These are phyloP conservation scores for Trypanosoma scelopori DNA, from an alignment of 208 protist species.

Conservation along the genomic window DNA sequence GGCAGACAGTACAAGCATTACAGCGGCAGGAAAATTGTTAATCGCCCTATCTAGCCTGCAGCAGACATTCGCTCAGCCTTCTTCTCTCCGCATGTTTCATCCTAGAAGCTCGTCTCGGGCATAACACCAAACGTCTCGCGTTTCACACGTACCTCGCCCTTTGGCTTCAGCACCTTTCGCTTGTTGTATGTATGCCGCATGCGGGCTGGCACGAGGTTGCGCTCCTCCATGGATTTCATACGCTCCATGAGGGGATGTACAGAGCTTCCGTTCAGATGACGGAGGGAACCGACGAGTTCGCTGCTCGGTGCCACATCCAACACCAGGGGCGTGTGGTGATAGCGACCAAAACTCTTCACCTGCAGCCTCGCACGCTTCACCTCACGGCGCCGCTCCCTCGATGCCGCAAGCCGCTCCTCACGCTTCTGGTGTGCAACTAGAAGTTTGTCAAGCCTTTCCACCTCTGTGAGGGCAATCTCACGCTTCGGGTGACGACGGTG, in stretches of 20 bases:
- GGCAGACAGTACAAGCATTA: too few species aligned
- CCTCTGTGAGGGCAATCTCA: constrained; percentile 47
- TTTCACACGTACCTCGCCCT: constrained; percentile 84
- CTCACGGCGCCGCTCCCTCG: constrained; percentile 42
- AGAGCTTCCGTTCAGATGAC: constrained; percentile 69
- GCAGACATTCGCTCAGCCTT: neutral
- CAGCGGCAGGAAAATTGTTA: constrained; percentile 11
- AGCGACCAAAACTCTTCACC: constrained; percentile 82
- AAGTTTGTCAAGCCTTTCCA: constrained; percentile 56
- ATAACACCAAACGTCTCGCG: constrained; percentile 77
- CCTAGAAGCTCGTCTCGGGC: constrained; percentile 81
- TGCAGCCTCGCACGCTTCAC: constrained; percentile 57
- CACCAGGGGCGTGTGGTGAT: constrained; percentile 78
- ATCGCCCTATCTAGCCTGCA: constrained; percentile 5
- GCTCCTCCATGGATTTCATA: constrained; percentile 91
- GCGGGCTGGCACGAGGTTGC: constrained; percentile 84
- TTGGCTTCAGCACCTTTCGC: constrained; percentile 85
- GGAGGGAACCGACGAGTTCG: constrained; percentile 80
- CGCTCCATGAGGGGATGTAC: constrained; percentile 79
- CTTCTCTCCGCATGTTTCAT: neutral
- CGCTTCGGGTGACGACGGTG: constrained; percentile 82
- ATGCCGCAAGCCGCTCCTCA: constrained; percentile 39
- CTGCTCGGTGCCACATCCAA: constrained; percentile 70
- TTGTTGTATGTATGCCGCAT: constrained; percentile 90
- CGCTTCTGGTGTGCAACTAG: constrained; percentile 37